phyloP scores from a whole-genome alignment of 108 stramenopile species.

The Bacterosira constricta region DNA sequence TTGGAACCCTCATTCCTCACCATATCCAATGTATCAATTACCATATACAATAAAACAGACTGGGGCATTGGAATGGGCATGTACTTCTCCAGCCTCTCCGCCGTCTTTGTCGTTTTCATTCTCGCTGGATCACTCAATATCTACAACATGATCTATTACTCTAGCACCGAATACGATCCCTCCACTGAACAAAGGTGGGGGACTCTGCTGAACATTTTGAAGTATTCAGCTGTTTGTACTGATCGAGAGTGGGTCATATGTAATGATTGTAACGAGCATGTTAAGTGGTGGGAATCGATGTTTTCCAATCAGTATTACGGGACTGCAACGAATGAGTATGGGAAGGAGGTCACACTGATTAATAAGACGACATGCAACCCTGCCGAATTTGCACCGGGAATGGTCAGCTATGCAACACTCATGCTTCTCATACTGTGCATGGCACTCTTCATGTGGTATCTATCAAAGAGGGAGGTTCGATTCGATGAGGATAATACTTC shows the following conservation, averaged over 20 bases:
- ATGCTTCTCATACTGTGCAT: conserved; percentile 54
- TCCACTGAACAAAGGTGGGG: neutral
- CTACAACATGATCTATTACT: conserved; percentile 38
- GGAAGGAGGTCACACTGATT: conserved; percentile 20
- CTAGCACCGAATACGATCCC: conserved; percentile 30
- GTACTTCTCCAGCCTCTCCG: conserved; percentile 62
- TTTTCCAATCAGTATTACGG: conserved; percentile 32
- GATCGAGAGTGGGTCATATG: conserved; percentile 73
- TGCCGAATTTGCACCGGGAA: conserved; percentile 36
- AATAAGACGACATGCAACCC: conserved; percentile 30
- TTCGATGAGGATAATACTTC: conserved; percentile 68
- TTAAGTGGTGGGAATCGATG: conserved; percentile 1
- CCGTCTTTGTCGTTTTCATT: conserved; percentile 13
- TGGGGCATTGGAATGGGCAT: conserved; percentile 67
- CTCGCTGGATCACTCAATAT: conserved; percentile 33
- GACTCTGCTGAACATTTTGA: conserved; percentile 22
- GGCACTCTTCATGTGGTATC: conserved; percentile 45
- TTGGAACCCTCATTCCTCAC: no score
- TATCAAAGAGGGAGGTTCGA: conserved; percentile 53
- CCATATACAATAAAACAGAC: no score
- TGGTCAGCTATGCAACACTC: conserved; percentile 63
- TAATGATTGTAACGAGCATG: conserved; percentile 16
- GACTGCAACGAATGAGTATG: conserved; percentile 15
- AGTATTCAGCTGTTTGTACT: conserved; percentile 55
- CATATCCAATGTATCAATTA: no score